Evolutionary conservation across 2,329 filamentous ascomycete species (phyloP).

Genomic region (Ophiostoma himal-ulmi): DNA sequence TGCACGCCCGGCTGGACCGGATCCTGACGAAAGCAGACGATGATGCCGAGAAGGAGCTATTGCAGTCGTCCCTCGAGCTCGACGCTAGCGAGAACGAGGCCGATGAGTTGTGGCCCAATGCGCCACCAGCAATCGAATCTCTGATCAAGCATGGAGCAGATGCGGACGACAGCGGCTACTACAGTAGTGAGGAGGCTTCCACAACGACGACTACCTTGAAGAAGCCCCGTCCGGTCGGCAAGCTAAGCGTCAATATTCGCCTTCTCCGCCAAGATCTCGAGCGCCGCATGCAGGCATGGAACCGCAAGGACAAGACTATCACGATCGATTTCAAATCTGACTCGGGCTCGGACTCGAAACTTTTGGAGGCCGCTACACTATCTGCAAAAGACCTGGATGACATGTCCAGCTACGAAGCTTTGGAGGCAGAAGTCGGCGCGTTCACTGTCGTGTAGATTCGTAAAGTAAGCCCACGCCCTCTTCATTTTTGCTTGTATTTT

Average conservation of each 20-base stretch:
- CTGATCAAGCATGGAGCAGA: no score
- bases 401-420: background rate
- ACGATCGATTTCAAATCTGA: background rate
- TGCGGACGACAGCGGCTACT: background rate
- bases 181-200: background rate
- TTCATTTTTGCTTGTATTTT: background rate
- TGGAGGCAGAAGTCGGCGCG: background rate
- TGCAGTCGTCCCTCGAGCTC: no score
- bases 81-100: background rate
- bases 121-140: background rate
- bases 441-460: background rate
- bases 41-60: background rate
- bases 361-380: background rate
- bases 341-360: background rate
- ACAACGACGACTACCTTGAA: background rate
- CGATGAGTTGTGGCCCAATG: constrained; percentile 13
- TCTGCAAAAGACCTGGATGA: background rate
- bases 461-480: no score
- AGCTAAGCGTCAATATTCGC: constrained; percentile 22
- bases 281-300: constrained; percentile 17
- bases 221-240: background rate
- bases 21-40: background rate
- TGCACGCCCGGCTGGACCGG: constrained; percentile 8
- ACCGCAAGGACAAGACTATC: background rate
- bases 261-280: constrained; percentile 20